Conservation (phyloP, 805 yeast genomes). For the Yamadazyma insecticola region DNA sequence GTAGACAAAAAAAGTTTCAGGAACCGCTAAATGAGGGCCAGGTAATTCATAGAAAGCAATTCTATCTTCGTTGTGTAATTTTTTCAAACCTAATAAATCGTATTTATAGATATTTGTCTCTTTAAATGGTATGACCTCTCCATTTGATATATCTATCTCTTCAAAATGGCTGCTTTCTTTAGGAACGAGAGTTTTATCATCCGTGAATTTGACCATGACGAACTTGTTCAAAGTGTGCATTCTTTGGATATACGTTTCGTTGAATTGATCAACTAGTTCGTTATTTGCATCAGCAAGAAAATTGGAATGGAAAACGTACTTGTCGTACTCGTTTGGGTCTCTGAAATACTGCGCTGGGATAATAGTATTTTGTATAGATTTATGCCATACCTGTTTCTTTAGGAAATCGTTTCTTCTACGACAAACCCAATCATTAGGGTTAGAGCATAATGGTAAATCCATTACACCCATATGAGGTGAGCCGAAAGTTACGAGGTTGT, state of each 20-base stretch:
- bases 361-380: slow-evolving; percentile 49
- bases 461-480: slow-evolving; percentile 76
- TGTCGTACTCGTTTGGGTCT: slow-evolving; percentile 49
- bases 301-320: slow-evolving; percentile 51
- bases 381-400: slow-evolving; percentile 57
- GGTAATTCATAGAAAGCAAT: slow-evolving; percentile 49
- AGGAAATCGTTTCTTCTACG: slow-evolving; percentile 48
- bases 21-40: slow-evolving; percentile 63
- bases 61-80: slow-evolving; percentile 37
- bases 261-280: slow-evolving; percentile 36
- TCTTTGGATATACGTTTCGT: slow-evolving; percentile 38
- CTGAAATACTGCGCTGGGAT: slow-evolving; percentile 78
- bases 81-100: slow-evolving; percentile 58
- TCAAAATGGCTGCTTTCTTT: slow-evolving; percentile 66
- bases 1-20: slow-evolving; percentile 43
- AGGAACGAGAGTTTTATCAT: slow-evolving; percentile 70
- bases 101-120: slow-evolving; percentile 46
- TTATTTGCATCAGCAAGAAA: slow-evolving; percentile 67
- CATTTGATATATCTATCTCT: slow-evolving; percentile 45
- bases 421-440: slow-evolving; percentile 55
- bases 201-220: slow-evolving; percentile 54
- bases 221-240: slow-evolving; percentile 44
- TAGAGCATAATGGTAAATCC: slow-evolving; percentile 59
- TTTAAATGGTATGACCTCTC: slow-evolving; percentile 39
- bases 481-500: slow-evolving; percentile 66